These are phyloP conservation scores for Globisporangium perplexum DNA, from an alignment of 352 stramenopile genomes.

Conservation along the genomic window DNA sequence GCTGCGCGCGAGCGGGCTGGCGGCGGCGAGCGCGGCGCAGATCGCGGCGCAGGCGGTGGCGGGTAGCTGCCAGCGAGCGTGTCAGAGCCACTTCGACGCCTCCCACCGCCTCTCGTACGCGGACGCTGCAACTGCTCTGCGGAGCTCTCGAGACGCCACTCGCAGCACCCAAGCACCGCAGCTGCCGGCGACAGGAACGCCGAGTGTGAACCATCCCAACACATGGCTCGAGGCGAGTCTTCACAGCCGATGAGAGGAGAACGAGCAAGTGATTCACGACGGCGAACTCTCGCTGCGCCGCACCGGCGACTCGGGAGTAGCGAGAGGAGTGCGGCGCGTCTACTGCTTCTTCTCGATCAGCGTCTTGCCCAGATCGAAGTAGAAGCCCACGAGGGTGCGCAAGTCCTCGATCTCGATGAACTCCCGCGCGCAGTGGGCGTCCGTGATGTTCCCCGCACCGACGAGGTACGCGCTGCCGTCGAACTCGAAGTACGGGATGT, in stretches of 20 bases:
- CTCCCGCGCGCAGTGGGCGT: slow-evolving; percentile 68
- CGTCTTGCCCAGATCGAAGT: slow-evolving; percentile 64
- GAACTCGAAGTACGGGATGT: slow-evolving; percentile 86
- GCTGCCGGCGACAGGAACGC: not conserved
- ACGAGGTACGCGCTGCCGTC: slow-evolving; percentile 75
- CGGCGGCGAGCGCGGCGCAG: slow-evolving; percentile 10
- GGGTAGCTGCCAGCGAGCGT: slow-evolving; percentile 38
- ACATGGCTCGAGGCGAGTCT: slow-evolving; percentile 45
- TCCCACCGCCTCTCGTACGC: slow-evolving; percentile 24
- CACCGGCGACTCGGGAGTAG: too few relatives aligned
- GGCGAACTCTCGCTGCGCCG: too few relatives aligned
- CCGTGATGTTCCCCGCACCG: slow-evolving; percentile 67
- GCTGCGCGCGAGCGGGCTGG: slow-evolving; percentile 20
- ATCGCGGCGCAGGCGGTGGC: slow-evolving; percentile 28
- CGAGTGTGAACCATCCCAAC: slow-evolving; percentile 40
- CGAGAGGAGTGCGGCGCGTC: too few relatives aligned
- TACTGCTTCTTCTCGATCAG: slow-evolving; percentile 25
- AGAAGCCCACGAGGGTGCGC: slow-evolving; percentile 55
- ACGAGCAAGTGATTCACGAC: too few relatives aligned
- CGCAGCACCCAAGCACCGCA: not conserved
- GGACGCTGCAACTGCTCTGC: not conserved
- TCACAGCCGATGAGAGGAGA: not conserved
- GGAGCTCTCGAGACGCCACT: slow-evolving; percentile 2
- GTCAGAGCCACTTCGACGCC: slow-evolving; percentile 39
- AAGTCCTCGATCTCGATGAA: slow-evolving; percentile 70